These are phyloP conservation scores for Naganishia antarctica DNA, from an alignment of 768 basidiomycete species.

Conservation along the genomic window DNA sequence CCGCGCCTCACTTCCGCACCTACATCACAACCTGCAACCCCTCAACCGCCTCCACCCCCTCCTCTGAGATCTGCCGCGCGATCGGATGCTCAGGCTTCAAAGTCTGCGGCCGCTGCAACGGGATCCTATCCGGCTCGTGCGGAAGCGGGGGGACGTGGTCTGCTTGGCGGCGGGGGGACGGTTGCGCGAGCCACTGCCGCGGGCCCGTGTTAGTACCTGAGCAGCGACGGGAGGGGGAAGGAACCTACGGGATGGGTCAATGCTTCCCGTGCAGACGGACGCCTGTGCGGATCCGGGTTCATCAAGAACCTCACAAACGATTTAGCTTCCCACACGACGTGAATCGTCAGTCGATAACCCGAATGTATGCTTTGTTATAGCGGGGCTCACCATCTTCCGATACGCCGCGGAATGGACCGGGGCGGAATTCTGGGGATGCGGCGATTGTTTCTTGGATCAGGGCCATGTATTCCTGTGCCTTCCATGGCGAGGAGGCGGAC, in stretches of 20 bases:
- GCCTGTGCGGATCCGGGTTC: constrained; percentile 25
- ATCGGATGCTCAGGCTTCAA: constrained; percentile 28
- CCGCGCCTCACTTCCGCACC: no score
- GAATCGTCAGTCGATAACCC: not conserved
- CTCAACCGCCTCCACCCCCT: constrained; percentile 10
- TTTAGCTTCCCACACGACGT: constrained; percentile 22
- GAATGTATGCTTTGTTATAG: not conserved
- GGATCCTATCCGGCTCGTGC: constrained; percentile 4
- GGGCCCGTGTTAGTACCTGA: not conserved
- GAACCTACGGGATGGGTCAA: constrained; percentile 27
- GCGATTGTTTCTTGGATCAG: constrained; percentile 32
- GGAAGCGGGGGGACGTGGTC: constrained; percentile 3
- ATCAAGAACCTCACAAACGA: constrained; percentile 26
- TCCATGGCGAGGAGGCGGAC: constrained; percentile 36
- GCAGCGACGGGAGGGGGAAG: not conserved
- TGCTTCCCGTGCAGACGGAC: constrained; percentile 29
- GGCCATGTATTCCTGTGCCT: constrained; percentile 26
- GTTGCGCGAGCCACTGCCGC: constrained; percentile 6
- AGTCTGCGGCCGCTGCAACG: constrained; percentile 13
- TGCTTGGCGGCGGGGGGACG: not conserved
- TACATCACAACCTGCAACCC: no score
- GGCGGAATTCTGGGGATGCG: constrained; percentile 28
- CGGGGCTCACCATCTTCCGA: constrained; percentile 31
- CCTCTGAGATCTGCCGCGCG: constrained; percentile 24
- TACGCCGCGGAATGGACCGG: constrained; percentile 33